phyloP scores from a whole-genome alignment of 2,329 filamentous ascomycete species.

The Polytolypa hystricis region DNA sequence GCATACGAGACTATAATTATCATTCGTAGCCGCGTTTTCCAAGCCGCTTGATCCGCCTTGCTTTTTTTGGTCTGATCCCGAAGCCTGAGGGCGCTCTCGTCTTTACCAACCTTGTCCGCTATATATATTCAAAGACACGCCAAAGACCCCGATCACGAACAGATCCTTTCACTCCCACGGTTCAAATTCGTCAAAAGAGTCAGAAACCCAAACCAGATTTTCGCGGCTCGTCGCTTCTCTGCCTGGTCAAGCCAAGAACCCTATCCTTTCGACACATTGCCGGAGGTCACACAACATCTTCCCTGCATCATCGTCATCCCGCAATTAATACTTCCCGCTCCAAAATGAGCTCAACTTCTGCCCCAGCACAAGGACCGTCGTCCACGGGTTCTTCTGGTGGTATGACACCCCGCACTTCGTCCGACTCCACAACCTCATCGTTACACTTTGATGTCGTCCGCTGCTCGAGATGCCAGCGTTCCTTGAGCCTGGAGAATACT shows the following conservation, averaged over 20 bases:
- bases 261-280: no score
- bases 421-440: constrained; percentile 15
- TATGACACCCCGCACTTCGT: constrained; percentile 15
- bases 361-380: constrained; percentile 22
- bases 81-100: neutral
- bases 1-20: no score
- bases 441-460: constrained; percentile 32
- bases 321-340: neutral
- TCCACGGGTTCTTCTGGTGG: constrained; percentile 15
- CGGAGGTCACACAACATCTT: no score
- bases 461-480: constrained; percentile 39
- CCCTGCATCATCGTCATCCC: no score
- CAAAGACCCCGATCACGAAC: no score
- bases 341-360: constrained; percentile 28
- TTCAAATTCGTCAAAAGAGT: no score
- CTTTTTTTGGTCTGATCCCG: constrained; percentile 2
- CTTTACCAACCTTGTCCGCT: constrained; percentile 4
- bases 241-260: no score
- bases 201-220: no score
- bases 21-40: no score
- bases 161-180: no score
- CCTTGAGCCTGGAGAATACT: constrained; percentile 29
- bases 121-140: no score
- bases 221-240: no score
- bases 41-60: constrained; percentile 3